Conservation (phyloP, 2,329 filamentous ascomycete species). For the Aspergillus texensis region DNA sequence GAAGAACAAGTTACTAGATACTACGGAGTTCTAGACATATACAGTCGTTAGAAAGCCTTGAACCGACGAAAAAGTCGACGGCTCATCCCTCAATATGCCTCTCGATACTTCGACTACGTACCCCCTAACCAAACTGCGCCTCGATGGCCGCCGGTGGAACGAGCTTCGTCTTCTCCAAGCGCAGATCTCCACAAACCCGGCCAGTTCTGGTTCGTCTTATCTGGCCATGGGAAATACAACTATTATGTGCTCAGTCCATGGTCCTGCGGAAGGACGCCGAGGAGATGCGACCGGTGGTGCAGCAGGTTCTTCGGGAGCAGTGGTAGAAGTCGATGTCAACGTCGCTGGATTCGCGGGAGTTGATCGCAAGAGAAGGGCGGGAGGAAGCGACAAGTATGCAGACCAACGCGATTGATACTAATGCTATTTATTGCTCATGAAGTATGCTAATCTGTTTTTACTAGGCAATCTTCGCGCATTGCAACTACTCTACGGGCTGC, state of each 20-base stretch:
- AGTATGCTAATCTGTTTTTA: not conserved
- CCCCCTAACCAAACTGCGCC: slow-evolving; percentile 78
- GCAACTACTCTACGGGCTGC: slow-evolving; percentile 73
- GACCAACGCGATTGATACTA: not conserved
- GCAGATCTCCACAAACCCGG: slow-evolving; percentile 88
- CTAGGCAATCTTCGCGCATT: slow-evolving; percentile 67
- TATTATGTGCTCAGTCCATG: slow-evolving; percentile 88
- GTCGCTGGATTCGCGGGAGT: slow-evolving; percentile 86
- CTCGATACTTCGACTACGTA: slow-evolving; percentile 94
- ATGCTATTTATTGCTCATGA: not conserved
- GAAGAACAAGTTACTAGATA: not conserved
- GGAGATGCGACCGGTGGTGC: slow-evolving; percentile 50
- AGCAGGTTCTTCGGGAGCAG: slow-evolving; percentile 57
- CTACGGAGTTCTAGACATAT: not conserved
- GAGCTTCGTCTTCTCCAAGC: slow-evolving; percentile 87
- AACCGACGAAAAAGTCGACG: not conserved
- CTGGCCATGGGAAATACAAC: slow-evolving; percentile 98
- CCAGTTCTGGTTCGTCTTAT: slow-evolving; percentile 90
- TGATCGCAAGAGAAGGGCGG: slow-evolving; percentile 73
- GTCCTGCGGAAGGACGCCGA: slow-evolving; percentile 72
- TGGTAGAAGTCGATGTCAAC: slow-evolving; percentile 78
- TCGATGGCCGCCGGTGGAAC: slow-evolving; percentile 92
- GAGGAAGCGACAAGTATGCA: slow-evolving; percentile 74
- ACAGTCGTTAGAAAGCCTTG: not conserved
- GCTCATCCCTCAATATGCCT: slow-evolving; percentile 64